phyloP scores from a whole-genome alignment of 2,329 filamentous ascomycete genomes.

The Colletotrichum sidae region DNA sequence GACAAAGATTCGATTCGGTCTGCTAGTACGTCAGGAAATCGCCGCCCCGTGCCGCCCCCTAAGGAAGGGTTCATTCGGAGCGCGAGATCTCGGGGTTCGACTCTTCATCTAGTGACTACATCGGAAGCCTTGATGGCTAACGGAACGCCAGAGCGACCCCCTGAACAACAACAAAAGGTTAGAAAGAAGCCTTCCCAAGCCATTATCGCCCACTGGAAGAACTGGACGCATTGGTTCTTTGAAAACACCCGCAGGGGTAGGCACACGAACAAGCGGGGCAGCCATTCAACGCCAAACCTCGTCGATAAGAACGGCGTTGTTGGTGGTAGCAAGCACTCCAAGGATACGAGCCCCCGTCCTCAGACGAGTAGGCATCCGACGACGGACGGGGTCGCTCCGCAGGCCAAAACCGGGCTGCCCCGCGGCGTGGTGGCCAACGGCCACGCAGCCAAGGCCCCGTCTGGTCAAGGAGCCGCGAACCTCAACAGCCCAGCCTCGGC shows the following conservation, averaged over 20 bases:
- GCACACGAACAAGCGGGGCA: slow-evolving; percentile 61
- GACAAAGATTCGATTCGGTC: slow-evolving; percentile 84
- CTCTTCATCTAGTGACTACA: slow-evolving; percentile 84
- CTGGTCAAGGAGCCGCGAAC: slow-evolving; percentile 17
- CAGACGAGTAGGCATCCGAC: slow-evolving; percentile 69
- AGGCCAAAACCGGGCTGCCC: slow-evolving; percentile 58
- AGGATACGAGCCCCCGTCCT: slow-evolving; percentile 67
- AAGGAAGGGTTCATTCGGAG: slow-evolving; percentile 80
- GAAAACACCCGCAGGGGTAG: slow-evolving; percentile 67
- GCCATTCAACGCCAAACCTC: slow-evolving; percentile 70
- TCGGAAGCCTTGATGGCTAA: slow-evolving; percentile 60
- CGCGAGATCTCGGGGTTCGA: slow-evolving; percentile 82
- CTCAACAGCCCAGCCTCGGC: slow-evolving; percentile 44
- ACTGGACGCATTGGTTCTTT: slow-evolving; percentile 73
- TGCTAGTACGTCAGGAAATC: slow-evolving; percentile 80
- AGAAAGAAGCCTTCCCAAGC: slow-evolving; percentile 69
- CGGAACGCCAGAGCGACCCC: slow-evolving; percentile 43
- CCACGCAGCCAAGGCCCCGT: slow-evolving; percentile 47
- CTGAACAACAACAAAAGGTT: slow-evolving; percentile 57
- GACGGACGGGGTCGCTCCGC: slow-evolving; percentile 48
- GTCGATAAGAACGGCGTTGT: slow-evolving; percentile 58
- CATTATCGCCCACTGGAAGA: slow-evolving; percentile 71
- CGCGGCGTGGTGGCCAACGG: slow-evolving; percentile 66
- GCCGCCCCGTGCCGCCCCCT: slow-evolving; percentile 82
- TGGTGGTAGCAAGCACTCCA: slow-evolving; percentile 55